Base-by-base conservation (phyloP, 345 rosid species). In the Bretschneidera sinensis region DNA sequence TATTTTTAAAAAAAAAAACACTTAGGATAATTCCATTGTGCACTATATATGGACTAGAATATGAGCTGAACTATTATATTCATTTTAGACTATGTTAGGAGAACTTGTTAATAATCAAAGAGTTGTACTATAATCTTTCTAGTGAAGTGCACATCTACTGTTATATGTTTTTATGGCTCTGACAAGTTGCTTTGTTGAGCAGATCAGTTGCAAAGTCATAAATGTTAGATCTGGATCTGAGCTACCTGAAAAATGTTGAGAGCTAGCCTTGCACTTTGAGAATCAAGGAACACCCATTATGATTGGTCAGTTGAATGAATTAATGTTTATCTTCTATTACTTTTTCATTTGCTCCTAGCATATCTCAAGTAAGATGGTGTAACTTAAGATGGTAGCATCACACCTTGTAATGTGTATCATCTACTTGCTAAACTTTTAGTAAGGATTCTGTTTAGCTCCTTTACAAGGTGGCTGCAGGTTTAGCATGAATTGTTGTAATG, bases 251-350 rank as follows among this genome's bases (percentile, higher is more conserved):
- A 92, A 85, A 74, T 87, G 96, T 77, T 81, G 97, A 56, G 94
- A 92, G 75, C 74, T 92, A 63, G 96, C 97, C 24, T 59, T 87
- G 75, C 98, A 92, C 75, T 92, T 89, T 60, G 94, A 92, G 83
- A 83, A 51, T 64, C 98, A 92, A 87, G 98, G 98, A 79, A 92
- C 97, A 17, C 97, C 98, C 2, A 70, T 89, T 66, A 92, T 92
- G 98, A 87, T 87, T 20, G 90, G 95, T 87, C 55, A 71, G 78
- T 60, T 25, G 19, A n/a, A 14, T 67, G 43, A 62, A 39, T 14
- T 39, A 9, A 5, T 14, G 10, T 11, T 39, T 1, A 4, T 39
- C 11, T 5, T 5, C 11, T 39, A 4, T 31, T 4, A 9, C 45
- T 39, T 1, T 39, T 39, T 5, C 45, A 31, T 31, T n/a, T 9